Base-by-base conservation (phyloP, 2,329 filamentous ascomycete species). In the Diplodia mutila region DNA sequence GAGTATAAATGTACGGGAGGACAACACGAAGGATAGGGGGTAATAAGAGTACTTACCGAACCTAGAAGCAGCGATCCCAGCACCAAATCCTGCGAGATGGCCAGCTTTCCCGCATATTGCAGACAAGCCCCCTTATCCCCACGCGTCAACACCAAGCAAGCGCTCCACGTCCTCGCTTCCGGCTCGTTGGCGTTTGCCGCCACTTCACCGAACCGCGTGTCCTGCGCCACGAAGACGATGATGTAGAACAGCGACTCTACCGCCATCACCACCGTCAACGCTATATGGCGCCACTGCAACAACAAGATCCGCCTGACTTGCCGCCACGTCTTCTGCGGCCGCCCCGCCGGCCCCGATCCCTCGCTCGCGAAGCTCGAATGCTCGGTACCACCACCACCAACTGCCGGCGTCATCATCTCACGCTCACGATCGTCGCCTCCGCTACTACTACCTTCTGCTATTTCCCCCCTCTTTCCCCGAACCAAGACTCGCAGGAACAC, bases 401-500 rank as follows among this genome's bases (percentile, higher is more conserved):
- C 25, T n/a, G 18, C 48, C n/a, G 16, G 59, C 27, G 21, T 7
- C 42, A 46, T 9, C 8, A 18, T 9, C 8, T 11, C 42, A 46
- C 42, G 18, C 3, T 18, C 46, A 21, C 27, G 18, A 32, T 23
- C 46, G 29, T 23, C n/a, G n/a, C n/a, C n/a, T n/a, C n/a, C n/a
- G n/a, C n/a, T n/a, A n/a, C n/a, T n/a, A 34, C 39, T 1, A 8
- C 49, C 49, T 4, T n/a, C 61, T 18, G 14, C 14, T 6, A 4
- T 12, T 16, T 29, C 16, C 16, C 25, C 12, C 42, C 46, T 21
- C 11, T 32, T 39, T 7, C 46, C 55, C 4, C 67, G 69, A 2
- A 67, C 53, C 39, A 76, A 67, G 6, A 72, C 72, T 0, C 76
- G 72, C 9, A 78, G 46, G 69, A 77, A 80, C 8, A 78, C 66